Evolutionary conservation across 305 asterid genomes (phyloP), one percentile per base, ranked within the genome.

Genomic region (Fraxinus angustifolia): DNA sequence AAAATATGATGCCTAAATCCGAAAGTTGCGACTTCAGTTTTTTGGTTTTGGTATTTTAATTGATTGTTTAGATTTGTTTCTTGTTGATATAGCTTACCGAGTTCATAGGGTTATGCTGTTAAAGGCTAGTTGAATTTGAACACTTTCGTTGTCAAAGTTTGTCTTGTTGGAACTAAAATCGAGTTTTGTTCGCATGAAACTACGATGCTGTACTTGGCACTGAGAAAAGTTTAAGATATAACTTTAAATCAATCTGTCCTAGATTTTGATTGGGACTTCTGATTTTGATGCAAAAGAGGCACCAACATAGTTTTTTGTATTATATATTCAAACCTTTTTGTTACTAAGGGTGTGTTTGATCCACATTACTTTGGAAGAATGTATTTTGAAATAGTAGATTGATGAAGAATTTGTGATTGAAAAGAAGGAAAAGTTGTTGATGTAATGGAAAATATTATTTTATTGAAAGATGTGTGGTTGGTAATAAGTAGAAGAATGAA

Each of bases 41-140:
- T 74, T 34, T 48, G 72, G 73, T 58, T 70, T 82, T 81, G 75
- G 35, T 82, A 67, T 40, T 62, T 58, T 48, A 45, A 75, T 50
- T 72, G 76, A 50, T 81, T 82, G 77, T 12, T 17, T 38, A 8
- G 68, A 36, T 58, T 75, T 58, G 26, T 45, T 14, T 58, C 8
- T 76, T 28, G 70, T 26, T 30, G 30, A 33, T 28, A 74, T 62
- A 53, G 82, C 74, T 60, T 67, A 1, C 68, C 31, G 62, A 38
- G 26, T 75, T 21, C 21, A 23, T 53, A 67, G 58, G 34, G 14
- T 19, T 74, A 38, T 48, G 84, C 78, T 78, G 86, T 60, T 65
- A 53, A 77, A 78, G 68, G 56, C 62, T 77, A 8, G 19, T 1
- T 33, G 78, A 6, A 3, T 70, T 31, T 26, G n/a, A 60, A 68